Evolutionary conservation across 345 rosid species (phyloP), one percentile per base, ranked within the genome.

Genomic region (Citrus sinensis): DNA sequence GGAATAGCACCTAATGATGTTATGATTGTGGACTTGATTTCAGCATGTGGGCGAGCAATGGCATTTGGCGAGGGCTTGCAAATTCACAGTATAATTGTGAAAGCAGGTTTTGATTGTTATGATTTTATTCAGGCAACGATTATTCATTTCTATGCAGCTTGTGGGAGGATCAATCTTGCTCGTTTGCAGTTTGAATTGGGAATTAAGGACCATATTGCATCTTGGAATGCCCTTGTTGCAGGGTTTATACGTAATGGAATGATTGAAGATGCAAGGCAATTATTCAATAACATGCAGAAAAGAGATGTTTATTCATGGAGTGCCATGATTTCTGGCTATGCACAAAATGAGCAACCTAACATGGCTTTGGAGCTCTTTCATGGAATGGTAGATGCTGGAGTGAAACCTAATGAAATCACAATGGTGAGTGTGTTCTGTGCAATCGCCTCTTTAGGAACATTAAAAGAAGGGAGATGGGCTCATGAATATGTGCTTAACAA

Each of bases 251-350:
- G 88, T 84, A 90, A 90, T 65, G 83, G 91, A 79, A 86, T 86
- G 93, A 81, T 87, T 70, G 87, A 89, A 74, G 76, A 71, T 67
- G 98, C 98, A 46, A 79, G 83, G 70, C 71, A 85, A 74, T 75
- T 92, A 68, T 94, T 93, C 74, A 73, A 85, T 67, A 84, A 88
- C 75, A 92, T 89, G 87, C 86, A 72, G n/a, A 84, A 83, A 80
- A 89, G 88, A 87, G 98, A 94, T 80, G 89, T 88, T 20, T 88
- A 88, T 83, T 89, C 98, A 19, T 92, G 98, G 98, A 94, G 90
- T 70, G 83, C 91, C 20, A 87, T 94, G 89, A 89, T 93, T 42
- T 89, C 95, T 17, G 95, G 94, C 77, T 89, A 92, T 63, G 80
- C 89, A 2, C 95, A 89, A 84, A 86, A 81, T 40, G 83, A 82